Percentiles rank a stretch among this genome's conserved stretches.
Conservation (phyloP, 192 early-diverging fungal species). For the Lobulomyces angularis region DNA sequence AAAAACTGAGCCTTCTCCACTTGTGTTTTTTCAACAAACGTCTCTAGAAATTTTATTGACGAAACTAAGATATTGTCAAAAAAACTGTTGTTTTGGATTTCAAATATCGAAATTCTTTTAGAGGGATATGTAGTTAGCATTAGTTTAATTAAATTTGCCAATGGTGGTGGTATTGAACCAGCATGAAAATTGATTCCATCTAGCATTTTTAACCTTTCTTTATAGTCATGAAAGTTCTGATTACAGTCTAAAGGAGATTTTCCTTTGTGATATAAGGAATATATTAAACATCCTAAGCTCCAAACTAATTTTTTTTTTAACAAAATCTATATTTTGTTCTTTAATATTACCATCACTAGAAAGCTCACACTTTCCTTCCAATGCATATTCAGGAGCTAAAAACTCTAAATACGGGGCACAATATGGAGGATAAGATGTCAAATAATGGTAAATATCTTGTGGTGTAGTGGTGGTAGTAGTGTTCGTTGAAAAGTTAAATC, state of each 20-base stretch:
- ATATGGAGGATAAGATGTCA: neutral
- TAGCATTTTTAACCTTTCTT: constrained; percentile 35
- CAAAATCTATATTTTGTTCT: neutral
- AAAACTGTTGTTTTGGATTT: constrained; percentile 55
- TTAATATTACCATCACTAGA: constrained; percentile 37
- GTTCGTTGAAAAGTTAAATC: constrained; percentile 6
- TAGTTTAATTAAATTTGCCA: constrained; percentile 30
- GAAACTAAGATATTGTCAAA: constrained; percentile 72
- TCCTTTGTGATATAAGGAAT: constrained; percentile 57
- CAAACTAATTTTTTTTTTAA: constrained; percentile 34
- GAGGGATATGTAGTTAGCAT: constrained; percentile 41
- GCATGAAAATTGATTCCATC: neutral
- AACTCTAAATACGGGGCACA: constrained; percentile 1
- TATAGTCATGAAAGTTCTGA: constrained; percentile 55
- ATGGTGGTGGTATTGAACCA: neutral
- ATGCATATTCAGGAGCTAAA: constrained; percentile 55
- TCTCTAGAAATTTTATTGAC: constrained; percentile 66
- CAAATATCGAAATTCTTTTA: constrained; percentile 40
- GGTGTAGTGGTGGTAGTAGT: neutral
- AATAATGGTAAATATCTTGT: neutral
- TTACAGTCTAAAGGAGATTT: constrained; percentile 45
- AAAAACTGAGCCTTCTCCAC: constrained; percentile 71
- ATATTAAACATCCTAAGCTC: constrained; percentile 65
- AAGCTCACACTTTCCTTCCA: constrained; percentile 37
- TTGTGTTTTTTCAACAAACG: constrained; percentile 61